phyloP scores from a whole-genome alignment of 2,329 filamentous ascomycete genomes.

The Talaromyces sp. region DNA sequence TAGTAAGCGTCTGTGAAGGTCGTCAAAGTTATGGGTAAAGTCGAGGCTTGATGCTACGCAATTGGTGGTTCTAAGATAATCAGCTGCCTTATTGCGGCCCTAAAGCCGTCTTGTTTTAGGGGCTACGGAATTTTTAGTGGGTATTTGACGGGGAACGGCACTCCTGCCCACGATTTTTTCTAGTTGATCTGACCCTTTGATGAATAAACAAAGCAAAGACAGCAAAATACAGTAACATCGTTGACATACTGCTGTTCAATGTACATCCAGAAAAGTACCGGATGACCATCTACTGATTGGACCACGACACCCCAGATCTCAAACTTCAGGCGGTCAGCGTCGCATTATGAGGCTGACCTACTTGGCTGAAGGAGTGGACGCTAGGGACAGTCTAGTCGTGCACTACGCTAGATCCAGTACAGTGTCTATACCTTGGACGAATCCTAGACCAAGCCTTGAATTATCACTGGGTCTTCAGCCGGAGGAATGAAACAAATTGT shows the following conservation, averaged over 20 bases:
- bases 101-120: background rate
- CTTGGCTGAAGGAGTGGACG: background rate
- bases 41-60: background rate
- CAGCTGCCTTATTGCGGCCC: background rate
- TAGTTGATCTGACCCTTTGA: background rate
- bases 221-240: background rate
- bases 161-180: too few species aligned
- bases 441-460: background rate
- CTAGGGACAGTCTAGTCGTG: background rate
- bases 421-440: background rate
- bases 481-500: background rate
- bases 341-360: constrained; percentile 2
- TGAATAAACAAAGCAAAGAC: background rate
- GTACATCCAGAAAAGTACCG: background rate
- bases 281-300: background rate
- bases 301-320: background rate
- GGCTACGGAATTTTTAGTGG: background rate
- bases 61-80: background rate
- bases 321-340: background rate
- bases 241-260: background rate
- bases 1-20: background rate
- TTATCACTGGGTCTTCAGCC: background rate
- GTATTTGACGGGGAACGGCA: background rate
- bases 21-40: background rate
- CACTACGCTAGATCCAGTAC: background rate